Evolutionary conservation across 2,329 filamentous ascomycete genomes (phyloP).

Genomic region (Sordariomycetes sp.): DNA sequence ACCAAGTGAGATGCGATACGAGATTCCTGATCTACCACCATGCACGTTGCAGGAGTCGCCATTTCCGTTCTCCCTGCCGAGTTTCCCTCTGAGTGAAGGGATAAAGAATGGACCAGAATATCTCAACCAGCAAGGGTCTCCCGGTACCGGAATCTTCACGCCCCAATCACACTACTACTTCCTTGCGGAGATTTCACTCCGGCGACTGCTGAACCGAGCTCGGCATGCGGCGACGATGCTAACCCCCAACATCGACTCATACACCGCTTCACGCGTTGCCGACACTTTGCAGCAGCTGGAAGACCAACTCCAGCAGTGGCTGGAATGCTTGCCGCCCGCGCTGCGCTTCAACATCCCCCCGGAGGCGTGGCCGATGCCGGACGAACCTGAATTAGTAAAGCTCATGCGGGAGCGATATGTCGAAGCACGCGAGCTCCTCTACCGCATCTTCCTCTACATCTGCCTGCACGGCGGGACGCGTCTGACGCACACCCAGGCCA

Average conservation of each 20-base stretch:
- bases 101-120: neutral
- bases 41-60: conserved; percentile 8
- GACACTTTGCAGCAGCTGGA: conserved; percentile 59
- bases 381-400: conserved; percentile 9
- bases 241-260: conserved; percentile 65
- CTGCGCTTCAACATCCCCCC: conserved; percentile 46
- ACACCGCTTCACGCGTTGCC: conserved; percentile 42
- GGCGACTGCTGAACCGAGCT: conserved; percentile 57
- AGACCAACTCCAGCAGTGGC: conserved; percentile 70
- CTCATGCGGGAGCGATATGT: conserved; percentile 9
- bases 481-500: conserved; percentile 6
- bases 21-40: conserved; percentile 7
- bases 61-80: conserved; percentile 7
- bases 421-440: conserved; percentile 9
- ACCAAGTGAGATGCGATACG: conserved; percentile 8
- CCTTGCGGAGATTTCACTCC: conserved; percentile 64
- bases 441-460: conserved; percentile 8
- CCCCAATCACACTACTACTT: conserved; percentile 42
- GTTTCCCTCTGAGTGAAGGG: conserved; percentile 4
- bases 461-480: conserved; percentile 8
- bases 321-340: conserved; percentile 60
- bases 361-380: conserved; percentile 5
- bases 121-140: neutral
- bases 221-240: conserved; percentile 7
- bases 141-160: neutral